Conservation (phyloP, 2,329 filamentous ascomycete species). For the Scorias spongiosa region DNA sequence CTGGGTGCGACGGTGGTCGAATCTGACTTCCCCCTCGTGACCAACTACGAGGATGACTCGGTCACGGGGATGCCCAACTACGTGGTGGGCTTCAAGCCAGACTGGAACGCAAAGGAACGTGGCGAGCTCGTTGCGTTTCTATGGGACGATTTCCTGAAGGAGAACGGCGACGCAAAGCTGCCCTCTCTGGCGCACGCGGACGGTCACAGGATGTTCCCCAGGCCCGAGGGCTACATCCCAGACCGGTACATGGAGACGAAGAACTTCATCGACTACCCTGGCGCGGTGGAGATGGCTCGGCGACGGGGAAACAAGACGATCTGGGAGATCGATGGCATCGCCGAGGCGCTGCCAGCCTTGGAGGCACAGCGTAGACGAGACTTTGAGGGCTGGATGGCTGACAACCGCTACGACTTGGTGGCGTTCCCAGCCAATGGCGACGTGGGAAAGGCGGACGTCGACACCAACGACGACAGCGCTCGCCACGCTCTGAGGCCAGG, state of each 20-base stretch:
- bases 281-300: conserved; percentile 15
- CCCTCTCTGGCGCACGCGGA: conserved; percentile 27
- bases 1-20: conserved; percentile 29
- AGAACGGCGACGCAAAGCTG: conserved; percentile 27
- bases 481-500: conserved; percentile 33
- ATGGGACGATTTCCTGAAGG: conserved; percentile 36
- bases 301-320: conserved; percentile 20
- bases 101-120: conserved; percentile 34
- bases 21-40: conserved; percentile 32
- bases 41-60: conserved; percentile 29
- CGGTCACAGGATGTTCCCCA: conserved; percentile 21
- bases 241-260: conserved; percentile 24
- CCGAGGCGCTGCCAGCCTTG: conserved; percentile 28
- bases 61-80: conserved; percentile 24
- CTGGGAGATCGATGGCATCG: conserved; percentile 28
- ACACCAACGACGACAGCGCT: conserved; percentile 21
- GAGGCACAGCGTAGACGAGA: conserved; percentile 35
- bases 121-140: conserved; percentile 34
- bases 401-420: conserved; percentile 27
- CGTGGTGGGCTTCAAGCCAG: conserved; percentile 25
- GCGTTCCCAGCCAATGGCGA: conserved; percentile 38
- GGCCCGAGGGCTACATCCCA: conserved; percentile 22
- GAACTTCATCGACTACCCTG: conserved; percentile 26
- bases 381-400: conserved; percentile 38
- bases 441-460: conserved; percentile 34